These are phyloP conservation scores for Lumnitzera littorea DNA, from an alignment of 345 rosid species.

Conservation along the genomic window DNA sequence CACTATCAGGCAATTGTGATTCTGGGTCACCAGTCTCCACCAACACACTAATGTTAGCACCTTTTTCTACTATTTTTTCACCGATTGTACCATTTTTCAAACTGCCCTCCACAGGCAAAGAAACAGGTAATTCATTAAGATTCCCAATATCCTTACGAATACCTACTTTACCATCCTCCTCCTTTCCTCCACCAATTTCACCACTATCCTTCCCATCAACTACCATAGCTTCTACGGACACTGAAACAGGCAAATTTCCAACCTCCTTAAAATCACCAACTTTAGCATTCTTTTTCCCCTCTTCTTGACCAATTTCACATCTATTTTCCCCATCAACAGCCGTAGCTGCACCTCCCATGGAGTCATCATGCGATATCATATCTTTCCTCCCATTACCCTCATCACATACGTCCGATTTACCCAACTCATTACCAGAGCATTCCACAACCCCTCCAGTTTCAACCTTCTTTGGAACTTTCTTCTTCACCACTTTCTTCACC, in stretches of 20 bases:
- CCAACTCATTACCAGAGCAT: slow-evolving; percentile 4
- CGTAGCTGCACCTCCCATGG: background rate
- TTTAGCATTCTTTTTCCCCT: background rate
- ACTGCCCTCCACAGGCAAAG: background rate
- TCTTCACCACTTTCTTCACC: slow-evolving; percentile 23
- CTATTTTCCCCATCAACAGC: background rate
- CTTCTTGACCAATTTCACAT: background rate
- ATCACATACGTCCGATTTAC: background rate
- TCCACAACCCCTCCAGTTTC: slow-evolving; percentile 5
- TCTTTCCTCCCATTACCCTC: background rate
- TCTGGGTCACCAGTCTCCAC: too few relatives aligned
- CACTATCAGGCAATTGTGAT: too few relatives aligned
- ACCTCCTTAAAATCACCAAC: background rate
- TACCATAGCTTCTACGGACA: slow-evolving; percentile 3
- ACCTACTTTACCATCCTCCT: background rate
- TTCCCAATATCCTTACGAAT: too few relatives aligned
- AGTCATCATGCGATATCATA: background rate
- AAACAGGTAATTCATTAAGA: background rate
- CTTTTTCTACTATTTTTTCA: background rate
- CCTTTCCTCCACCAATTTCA: background rate
- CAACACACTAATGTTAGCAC: background rate
- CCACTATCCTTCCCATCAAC: slow-evolving; percentile 2
- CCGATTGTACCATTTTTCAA: background rate
- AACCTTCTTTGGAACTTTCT: slow-evolving; percentile 8
- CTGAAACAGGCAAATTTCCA: background rate